Evolutionary conservation across 768 basidiomycete species (phyloP), one percentile per base, ranked within the genome.

Genomic region (Lactarius deliciosus): DNA sequence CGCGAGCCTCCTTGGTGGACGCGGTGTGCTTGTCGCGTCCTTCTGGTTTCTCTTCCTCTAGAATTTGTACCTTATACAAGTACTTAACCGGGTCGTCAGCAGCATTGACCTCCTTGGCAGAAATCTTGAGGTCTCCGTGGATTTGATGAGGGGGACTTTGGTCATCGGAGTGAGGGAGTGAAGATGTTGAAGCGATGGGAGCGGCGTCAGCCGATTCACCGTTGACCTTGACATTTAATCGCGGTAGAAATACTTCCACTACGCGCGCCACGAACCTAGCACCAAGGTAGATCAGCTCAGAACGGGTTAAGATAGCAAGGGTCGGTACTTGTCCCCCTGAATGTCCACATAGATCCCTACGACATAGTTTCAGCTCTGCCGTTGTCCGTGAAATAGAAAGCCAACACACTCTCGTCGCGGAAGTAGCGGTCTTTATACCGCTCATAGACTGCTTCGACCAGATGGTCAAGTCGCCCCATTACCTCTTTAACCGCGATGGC

Each of bases 341-440:
- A 97, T 80, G 73, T 98, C 94, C 64, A 98, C 88, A 66, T 93
- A 85, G 62, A 96, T 86, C 79, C 84, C 93, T 96, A 73, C n/a
- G 45, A 57, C 47, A 57, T 45, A 56, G 47, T 34, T 32, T 61
- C 53, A 57, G 45, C 34, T 32, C 50, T 43, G 47, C 16, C 18
- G 54, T 36, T 36, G 59, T 65, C 66, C 28, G 59, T 56, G 40
- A 56, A 55, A 57, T 72, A 67, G 59, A 64, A 64, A 41, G 65
- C 41, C 43, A 63, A 74, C 94, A 67, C 73, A 96, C 94, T 89
- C 78, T 99, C 97, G 71, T 87, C 88, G 53, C 84, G 80, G 77
- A 94, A 98, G 77, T 94, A 99, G 36, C 97, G 86, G 79, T 98
- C 92, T 73, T 95, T 94, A 83, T 94, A 98, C 61, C 97, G 90